These are phyloP conservation scores for Dactylellina drechsleri DNA, from an alignment of 2,329 filamentous ascomycete species.

Conservation along the genomic window DNA sequence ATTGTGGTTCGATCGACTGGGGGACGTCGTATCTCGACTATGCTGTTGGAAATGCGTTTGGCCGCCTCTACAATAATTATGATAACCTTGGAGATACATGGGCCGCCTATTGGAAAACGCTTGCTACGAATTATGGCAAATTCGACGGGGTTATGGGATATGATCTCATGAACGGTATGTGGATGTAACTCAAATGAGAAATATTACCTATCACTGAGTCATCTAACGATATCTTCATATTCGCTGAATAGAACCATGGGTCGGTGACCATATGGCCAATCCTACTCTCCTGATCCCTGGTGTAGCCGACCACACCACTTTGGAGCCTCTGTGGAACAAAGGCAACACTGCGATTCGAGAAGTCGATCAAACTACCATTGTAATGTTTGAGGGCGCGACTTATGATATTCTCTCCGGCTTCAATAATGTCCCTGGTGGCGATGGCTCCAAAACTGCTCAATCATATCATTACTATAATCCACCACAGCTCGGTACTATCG, in stretches of 20 bases:
- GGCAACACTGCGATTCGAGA: slow-evolving; percentile 46
- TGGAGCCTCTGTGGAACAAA: slow-evolving; percentile 54
- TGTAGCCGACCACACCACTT: slow-evolving; percentile 31
- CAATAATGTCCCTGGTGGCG: slow-evolving; percentile 52
- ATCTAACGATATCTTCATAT: not conserved
- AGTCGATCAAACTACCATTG: slow-evolving; percentile 48
- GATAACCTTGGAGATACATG: slow-evolving; percentile 48
- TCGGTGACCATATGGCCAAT: slow-evolving; percentile 51
- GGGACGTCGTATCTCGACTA: slow-evolving; percentile 44
- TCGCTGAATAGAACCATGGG: slow-evolving; percentile 41
- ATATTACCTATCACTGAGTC: not conserved
- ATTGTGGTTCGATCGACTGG: slow-evolving; percentile 51
- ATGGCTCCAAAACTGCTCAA: slow-evolving; percentile 51
- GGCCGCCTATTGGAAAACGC: slow-evolving; percentile 49
- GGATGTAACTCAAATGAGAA: not conserved
- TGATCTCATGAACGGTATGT: slow-evolving; percentile 53
- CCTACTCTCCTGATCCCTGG: slow-evolving; percentile 45
- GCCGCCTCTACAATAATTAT: slow-evolving; percentile 52
- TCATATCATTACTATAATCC: slow-evolving; percentile 54
- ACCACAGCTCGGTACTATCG: slow-evolving; percentile 38
- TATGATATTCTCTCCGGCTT: slow-evolving; percentile 50
- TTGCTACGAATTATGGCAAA: slow-evolving; percentile 32
- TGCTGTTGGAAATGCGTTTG: slow-evolving; percentile 48
- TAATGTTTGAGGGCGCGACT: slow-evolving; percentile 50
- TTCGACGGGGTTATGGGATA: slow-evolving; percentile 49